Conservation (phyloP, 2,329 filamentous ascomycete species). For the Cadophora sp. region DNA sequence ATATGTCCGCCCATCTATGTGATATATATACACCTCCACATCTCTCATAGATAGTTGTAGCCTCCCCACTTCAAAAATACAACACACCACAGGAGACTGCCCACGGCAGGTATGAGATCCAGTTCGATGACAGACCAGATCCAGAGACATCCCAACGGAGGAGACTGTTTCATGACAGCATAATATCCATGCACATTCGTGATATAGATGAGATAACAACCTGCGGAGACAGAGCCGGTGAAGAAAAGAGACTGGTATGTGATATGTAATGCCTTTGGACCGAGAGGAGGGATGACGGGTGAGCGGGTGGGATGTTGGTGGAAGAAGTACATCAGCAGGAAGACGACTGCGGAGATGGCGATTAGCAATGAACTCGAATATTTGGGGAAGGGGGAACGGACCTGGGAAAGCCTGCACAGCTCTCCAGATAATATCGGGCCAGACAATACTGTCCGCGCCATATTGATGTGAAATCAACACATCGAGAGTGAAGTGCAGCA, state of each 20-base stretch:
- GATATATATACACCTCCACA: not conserved
- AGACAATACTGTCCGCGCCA: slow-evolving; percentile 66
- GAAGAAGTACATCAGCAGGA: slow-evolving; percentile 45
- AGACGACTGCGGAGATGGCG: slow-evolving; percentile 45
- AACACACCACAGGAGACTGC: slow-evolving; percentile 52
- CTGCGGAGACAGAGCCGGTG: slow-evolving; percentile 62
- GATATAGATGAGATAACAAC: slow-evolving; percentile 81
- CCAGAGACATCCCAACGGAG: slow-evolving; percentile 90
- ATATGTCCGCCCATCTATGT: not conserved
- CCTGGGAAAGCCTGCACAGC: slow-evolving; percentile 60
- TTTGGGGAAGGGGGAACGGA: slow-evolving; percentile 43
- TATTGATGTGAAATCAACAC: slow-evolving; percentile 83
- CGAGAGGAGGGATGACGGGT: slow-evolving; percentile 57
- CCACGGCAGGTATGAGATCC: slow-evolving; percentile 69
- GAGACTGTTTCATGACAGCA: slow-evolving; percentile 88
- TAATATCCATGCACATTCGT: slow-evolving; percentile 84
- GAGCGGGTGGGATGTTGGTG: slow-evolving; percentile 52
- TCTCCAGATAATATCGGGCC: slow-evolving; percentile 59
- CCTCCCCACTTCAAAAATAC: slow-evolving; percentile 39
- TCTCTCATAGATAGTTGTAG: slow-evolving; percentile 38
- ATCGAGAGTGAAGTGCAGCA: slow-evolving; percentile 80
- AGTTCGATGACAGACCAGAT: slow-evolving; percentile 93
- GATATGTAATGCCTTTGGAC: slow-evolving; percentile 53
- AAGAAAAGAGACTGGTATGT: slow-evolving; percentile 70
- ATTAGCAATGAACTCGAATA: slow-evolving; percentile 6